These are phyloP conservation scores for Tricladium varicosporioides DNA, from an alignment of 2,329 filamentous ascomycete genomes.

Conservation along the genomic window DNA sequence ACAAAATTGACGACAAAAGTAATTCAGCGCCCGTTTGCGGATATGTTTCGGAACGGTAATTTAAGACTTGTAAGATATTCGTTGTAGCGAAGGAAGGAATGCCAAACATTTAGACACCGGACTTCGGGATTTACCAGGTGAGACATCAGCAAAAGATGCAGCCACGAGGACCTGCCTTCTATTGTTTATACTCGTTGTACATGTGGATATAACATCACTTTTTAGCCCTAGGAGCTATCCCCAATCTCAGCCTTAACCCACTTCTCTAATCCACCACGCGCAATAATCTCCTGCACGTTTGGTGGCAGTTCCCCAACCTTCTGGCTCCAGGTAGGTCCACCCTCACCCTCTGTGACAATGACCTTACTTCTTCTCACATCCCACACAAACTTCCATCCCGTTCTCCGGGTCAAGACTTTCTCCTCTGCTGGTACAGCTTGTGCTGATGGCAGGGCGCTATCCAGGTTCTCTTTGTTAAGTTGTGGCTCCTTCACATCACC, in stretches of 20 bases:
- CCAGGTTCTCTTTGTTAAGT: constrained; percentile 48
- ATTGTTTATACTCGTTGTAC: neutral
- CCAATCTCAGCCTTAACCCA: constrained; percentile 57
- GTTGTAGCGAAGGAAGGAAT: too few species aligned
- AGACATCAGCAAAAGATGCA: too few species aligned
- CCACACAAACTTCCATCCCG: constrained; percentile 82
- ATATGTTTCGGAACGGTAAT: too few species aligned
- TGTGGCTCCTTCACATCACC: constrained; percentile 48
- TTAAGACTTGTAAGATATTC: too few species aligned
- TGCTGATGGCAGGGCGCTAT: constrained; percentile 46
- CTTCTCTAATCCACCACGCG: constrained; percentile 72
- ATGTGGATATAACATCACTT: neutral
- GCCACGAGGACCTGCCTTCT: too few species aligned
- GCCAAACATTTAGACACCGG: too few species aligned
- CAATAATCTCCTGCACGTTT: constrained; percentile 85
- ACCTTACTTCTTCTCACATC: constrained; percentile 73
- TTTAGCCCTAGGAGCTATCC: neutral
- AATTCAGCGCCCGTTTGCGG: too few species aligned
- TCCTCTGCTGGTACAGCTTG: constrained; percentile 38
- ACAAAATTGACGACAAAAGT: too few species aligned
- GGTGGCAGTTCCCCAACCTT: constrained; percentile 80
- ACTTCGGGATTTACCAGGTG: too few species aligned
- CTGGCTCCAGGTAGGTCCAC: constrained; percentile 69
- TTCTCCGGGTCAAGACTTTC: constrained; percentile 66
- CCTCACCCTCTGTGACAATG: constrained; percentile 65